Percentiles rank a stretch among this genome's conserved stretches.
These are phyloP conservation scores for Aureoboletus auriporus DNA, from an alignment of 768 basidiomycete species.

Conservation along the genomic window DNA sequence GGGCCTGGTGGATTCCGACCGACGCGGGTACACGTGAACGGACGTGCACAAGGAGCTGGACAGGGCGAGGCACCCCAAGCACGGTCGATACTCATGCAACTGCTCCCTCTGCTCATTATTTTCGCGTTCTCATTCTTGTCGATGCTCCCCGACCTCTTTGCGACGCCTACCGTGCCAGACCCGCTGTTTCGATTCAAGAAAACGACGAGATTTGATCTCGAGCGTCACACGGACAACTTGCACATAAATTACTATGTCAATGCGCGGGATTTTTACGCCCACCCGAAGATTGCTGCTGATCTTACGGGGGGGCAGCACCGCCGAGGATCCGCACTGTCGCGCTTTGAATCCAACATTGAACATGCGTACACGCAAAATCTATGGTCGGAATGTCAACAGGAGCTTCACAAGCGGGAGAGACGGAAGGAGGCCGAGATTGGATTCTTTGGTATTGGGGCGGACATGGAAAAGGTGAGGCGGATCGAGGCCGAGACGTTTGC, in stretches of 20 bases:
- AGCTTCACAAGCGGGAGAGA: constrained; percentile 62
- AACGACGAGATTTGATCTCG: constrained; percentile 59
- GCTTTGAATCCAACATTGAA: constrained; percentile 79
- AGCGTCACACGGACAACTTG: constrained; percentile 65
- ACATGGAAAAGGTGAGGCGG: constrained; percentile 82
- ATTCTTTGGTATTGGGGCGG: constrained; percentile 86
- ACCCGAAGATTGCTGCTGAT: constrained; percentile 72
- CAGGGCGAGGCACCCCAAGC: constrained; percentile 39
- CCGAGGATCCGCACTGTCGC: constrained; percentile 35
- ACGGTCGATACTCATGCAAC: constrained; percentile 66
- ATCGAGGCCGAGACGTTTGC: constrained; percentile 69
- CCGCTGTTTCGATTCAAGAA: constrained; percentile 72
- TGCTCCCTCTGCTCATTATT: constrained; percentile 80
- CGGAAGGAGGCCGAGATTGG: constrained; percentile 76
- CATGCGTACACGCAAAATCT: constrained; percentile 66
- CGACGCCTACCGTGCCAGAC: constrained; percentile 65
- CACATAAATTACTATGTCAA: constrained; percentile 86
- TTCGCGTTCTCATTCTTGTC: constrained; percentile 83
- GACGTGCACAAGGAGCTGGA: constrained; percentile 30
- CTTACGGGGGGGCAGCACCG: constrained; percentile 44
- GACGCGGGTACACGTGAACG: constrained; percentile 48
- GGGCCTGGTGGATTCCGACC: constrained; percentile 82
- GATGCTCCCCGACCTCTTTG: constrained; percentile 72
- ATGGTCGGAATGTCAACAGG: constrained; percentile 67
- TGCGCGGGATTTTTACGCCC: constrained; percentile 65